Evolutionary conservation across 805 yeast genomes (phyloP).

Genomic region (Ogataea zsoltii): DNA sequence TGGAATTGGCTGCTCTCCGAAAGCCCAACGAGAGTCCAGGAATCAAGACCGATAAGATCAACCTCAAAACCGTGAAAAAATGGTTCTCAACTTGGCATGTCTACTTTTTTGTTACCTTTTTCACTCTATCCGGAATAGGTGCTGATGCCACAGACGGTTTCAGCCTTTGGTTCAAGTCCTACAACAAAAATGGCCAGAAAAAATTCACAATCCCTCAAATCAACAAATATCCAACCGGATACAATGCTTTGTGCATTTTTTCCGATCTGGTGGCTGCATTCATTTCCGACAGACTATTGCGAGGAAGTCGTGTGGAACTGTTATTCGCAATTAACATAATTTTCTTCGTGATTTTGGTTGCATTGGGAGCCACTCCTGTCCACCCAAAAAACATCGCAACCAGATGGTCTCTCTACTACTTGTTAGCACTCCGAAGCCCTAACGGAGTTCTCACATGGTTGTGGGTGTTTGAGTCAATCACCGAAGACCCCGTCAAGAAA

Average conservation of each 20-base stretch:
- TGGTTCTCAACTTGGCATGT: slow-evolving; percentile 55
- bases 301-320: slow-evolving; percentile 12
- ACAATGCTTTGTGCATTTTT: slow-evolving; percentile 42
- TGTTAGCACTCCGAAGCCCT: slow-evolving; percentile 10
- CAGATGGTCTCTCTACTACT: slow-evolving; percentile 13
- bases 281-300: slow-evolving; percentile 13
- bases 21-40: background rate
- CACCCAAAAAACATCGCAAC: slow-evolving; percentile 11
- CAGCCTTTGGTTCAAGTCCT: slow-evolving; percentile 57
- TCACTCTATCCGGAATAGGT: slow-evolving; percentile 62
- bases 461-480: slow-evolving; percentile 13
- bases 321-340: slow-evolving; percentile 1
- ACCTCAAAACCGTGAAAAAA: background rate
- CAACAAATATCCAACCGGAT: slow-evolving; percentile 55
- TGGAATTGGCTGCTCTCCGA: slow-evolving; percentile 4
- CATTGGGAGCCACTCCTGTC: slow-evolving; percentile 8
- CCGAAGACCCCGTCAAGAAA: slow-evolving; percentile 14
- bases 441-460: slow-evolving; percentile 12
- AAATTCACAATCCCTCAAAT: slow-evolving; percentile 39
- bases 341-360: slow-evolving; percentile 7
- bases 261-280: slow-evolving; percentile 8
- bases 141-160: slow-evolving; percentile 56
- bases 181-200: slow-evolving; percentile 31
- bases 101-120: slow-evolving; percentile 47
- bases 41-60: slow-evolving; percentile 28